Percentiles rank a stretch among this genome's conserved stretches.
phyloP scores from a whole-genome alignment of 176 grass and related monocot genomes.

The Paspalum notatum region DNA sequence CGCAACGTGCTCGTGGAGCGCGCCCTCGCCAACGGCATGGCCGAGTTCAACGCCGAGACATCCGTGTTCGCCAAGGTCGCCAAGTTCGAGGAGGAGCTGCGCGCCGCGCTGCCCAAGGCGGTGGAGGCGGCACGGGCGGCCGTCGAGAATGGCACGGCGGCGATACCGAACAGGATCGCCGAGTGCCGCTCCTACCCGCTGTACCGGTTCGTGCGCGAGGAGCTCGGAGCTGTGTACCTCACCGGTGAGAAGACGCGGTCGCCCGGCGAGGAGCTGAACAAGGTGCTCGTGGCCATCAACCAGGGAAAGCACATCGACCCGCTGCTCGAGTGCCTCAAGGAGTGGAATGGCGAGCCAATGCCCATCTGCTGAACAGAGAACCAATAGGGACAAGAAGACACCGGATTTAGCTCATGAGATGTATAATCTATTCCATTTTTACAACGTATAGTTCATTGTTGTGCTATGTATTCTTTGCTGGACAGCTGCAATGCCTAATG shows the following conservation, averaged over 20 bases:
- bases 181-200: conserved; percentile 60
- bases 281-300: conserved; percentile 83
- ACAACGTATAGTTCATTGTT: too few relatives aligned
- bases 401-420: background rate
- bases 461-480: too few relatives aligned
- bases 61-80: conserved; percentile 60
- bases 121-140: conserved; percentile 41
- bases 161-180: conserved; percentile 44
- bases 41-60: conserved; percentile 44
- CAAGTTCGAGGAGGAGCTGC: conserved; percentile 56
- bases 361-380: background rate
- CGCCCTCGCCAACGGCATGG: conserved; percentile 50
- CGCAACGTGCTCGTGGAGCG: conserved; percentile 61
- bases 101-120: conserved; percentile 36
- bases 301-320: conserved; percentile 80
- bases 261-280: conserved; percentile 75
- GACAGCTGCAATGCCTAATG: too few relatives aligned
- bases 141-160: conserved; percentile 51
- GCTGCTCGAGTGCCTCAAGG: conserved; percentile 77
- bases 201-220: conserved; percentile 60
- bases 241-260: conserved; percentile 80
- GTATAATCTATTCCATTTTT: too few relatives aligned
- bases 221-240: conserved; percentile 47
- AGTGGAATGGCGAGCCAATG: conserved; percentile 73
- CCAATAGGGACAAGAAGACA: too few relatives aligned